Percentiles rank a stretch among this genome's conserved stretches.
Evolutionary conservation across 1,284 basidiomycete species (phyloP).

Genomic region (Mycena citricolor): DNA sequence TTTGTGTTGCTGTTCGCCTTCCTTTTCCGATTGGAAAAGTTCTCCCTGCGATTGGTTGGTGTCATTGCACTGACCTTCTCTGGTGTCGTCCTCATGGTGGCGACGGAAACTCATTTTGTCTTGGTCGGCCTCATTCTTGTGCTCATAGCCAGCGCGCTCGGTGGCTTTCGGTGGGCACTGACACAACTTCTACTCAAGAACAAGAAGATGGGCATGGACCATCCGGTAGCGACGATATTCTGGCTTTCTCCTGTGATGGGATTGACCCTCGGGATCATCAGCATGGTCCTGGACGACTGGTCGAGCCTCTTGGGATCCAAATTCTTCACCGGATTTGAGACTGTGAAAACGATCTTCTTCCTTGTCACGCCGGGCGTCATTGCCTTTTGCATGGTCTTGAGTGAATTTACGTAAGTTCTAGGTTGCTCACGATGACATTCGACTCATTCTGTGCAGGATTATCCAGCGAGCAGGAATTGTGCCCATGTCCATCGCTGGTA

Average conservation of each 20-base stretch:
- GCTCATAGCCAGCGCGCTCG: constrained; percentile 83
- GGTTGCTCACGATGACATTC: constrained; percentile 17
- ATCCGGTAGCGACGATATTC: constrained; percentile 91
- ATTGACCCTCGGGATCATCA: constrained; percentile 68
- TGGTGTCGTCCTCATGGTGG: constrained; percentile 95
- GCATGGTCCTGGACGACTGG: constrained; percentile 81
- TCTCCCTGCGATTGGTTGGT: constrained; percentile 80
- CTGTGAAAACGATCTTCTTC: constrained; percentile 61
- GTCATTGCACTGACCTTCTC: constrained; percentile 90
- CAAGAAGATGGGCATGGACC: constrained; percentile 86
- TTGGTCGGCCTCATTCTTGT: constrained; percentile 87
- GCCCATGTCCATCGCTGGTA: constrained; percentile 96
- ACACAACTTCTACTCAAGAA: constrained; percentile 88
- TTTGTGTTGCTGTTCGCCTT: constrained; percentile 96
- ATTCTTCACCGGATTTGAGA: constrained; percentile 64
- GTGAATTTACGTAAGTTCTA: constrained; percentile 89
- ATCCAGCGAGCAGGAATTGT: constrained; percentile 94
- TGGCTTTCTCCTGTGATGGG: constrained; percentile 94
- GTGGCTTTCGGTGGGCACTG: constrained; percentile 92
- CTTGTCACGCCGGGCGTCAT: constrained; percentile 78
- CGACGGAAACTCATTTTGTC: constrained; percentile 88
- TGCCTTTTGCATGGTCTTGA: constrained; percentile 94
- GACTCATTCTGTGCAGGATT: constrained; percentile 42
- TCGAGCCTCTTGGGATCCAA: constrained; percentile 57
- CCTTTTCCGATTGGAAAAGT: constrained; percentile 84